Conservation (phyloP, 768 basidiomycete genomes). For the Flagelloscypha sp. region DNA sequence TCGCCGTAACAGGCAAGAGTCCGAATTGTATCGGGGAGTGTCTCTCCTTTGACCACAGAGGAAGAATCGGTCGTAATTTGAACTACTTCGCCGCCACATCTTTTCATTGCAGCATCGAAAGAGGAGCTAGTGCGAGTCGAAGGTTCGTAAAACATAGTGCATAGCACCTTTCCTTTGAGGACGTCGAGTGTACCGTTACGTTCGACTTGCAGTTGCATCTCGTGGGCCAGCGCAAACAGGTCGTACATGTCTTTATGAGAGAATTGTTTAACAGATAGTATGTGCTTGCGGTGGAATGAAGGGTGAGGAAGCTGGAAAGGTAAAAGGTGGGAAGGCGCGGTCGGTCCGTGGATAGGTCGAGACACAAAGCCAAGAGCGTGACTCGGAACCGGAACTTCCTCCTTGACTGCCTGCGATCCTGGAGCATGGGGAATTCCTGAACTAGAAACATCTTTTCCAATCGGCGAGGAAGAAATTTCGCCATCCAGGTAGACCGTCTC, state of each 20-base stretch:
- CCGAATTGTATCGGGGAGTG: constrained; percentile 84
- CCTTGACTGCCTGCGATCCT: constrained; percentile 15
- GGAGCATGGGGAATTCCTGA: constrained; percentile 39
- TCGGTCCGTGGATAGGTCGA: constrained; percentile 21
- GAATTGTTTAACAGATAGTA: constrained; percentile 92
- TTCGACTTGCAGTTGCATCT: constrained; percentile 96
- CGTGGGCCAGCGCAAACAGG: constrained; percentile 89
- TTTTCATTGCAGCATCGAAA: constrained; percentile 98
- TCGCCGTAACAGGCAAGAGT: constrained; percentile 94
- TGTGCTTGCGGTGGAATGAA: constrained; percentile 87
- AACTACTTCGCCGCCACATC: constrained; percentile 94
- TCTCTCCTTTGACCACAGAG: constrained; percentile 91
- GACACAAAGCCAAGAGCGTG: constrained; percentile 12
- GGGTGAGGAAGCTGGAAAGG: constrained; percentile 59
- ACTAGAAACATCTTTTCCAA: constrained; percentile 68
- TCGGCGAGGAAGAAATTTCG: constrained; percentile 44
- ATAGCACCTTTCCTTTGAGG: constrained; percentile 84
- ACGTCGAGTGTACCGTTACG: constrained; percentile 82
- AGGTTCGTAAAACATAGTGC: constrained; percentile 92
- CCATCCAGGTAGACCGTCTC: constrained; percentile 90
- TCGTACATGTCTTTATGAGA: constrained; percentile 82
- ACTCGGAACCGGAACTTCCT: constrained; percentile 6
- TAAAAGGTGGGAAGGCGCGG: constrained; percentile 29
- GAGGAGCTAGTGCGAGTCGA: constrained; percentile 93
- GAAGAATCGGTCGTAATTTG: constrained; percentile 72